Conservation (phyloP, 2,329 filamentous ascomycete genomes). For the Cladophialophora psammophila region DNA sequence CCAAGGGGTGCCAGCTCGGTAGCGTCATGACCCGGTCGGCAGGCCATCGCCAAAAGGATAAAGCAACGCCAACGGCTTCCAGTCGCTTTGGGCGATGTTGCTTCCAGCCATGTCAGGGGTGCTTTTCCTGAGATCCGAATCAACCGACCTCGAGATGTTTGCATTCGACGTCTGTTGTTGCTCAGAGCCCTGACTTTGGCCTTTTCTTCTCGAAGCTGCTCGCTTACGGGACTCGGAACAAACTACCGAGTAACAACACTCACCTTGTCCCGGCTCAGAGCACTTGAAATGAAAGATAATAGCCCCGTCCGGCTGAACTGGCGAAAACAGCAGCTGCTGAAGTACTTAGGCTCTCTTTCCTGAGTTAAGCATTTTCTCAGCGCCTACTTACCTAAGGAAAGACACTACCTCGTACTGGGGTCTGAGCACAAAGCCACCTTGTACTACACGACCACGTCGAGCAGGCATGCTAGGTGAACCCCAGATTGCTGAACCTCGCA, state of each 20-base stretch:
- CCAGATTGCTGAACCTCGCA: not conserved
- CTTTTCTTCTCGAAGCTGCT: not conserved
- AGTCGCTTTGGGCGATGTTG: not conserved
- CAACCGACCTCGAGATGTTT: slow-evolving; percentile 6
- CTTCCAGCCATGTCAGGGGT: not conserved
- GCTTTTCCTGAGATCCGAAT: slow-evolving; percentile 1
- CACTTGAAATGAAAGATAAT: not conserved
- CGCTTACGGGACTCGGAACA: not conserved
- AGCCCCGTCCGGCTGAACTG: not conserved
- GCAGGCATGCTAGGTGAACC: not conserved
- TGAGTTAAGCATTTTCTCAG: not conserved
- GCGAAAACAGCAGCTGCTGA: not conserved
- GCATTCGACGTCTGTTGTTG: not conserved
- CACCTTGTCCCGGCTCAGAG: not conserved
- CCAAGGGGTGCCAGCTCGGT: not conserved
- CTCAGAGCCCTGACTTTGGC: not conserved
- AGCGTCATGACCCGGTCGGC: not conserved
- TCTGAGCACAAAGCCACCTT: not conserved
- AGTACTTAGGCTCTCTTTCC: not conserved
- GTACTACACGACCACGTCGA: not conserved
- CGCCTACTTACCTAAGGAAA: not conserved
- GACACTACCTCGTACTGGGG: not conserved
- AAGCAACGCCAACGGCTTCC: not conserved
- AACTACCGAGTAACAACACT: not conserved
- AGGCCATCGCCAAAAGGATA: not conserved